Evolutionary conservation across 2,329 filamentous ascomycete species (phyloP).

Genomic region (Botrytis elliptica): DNA sequence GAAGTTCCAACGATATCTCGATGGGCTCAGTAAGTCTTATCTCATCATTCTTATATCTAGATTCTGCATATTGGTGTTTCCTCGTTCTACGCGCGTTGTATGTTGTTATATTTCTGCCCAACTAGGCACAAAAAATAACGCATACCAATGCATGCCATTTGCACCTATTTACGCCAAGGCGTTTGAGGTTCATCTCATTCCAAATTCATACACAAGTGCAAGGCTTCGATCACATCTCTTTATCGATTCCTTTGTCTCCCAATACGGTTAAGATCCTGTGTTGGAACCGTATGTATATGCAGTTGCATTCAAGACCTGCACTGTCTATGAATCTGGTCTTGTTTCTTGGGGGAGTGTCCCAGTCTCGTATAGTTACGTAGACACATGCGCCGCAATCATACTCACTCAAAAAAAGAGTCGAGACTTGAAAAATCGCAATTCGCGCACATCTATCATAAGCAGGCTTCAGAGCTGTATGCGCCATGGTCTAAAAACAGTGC

Average conservation of each 20-base stretch:
- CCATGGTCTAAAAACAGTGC: neutral
- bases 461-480: neutral
- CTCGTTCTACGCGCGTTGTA: too few species aligned
- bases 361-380: neutral
- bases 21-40: neutral
- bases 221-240: neutral
- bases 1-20: neutral
- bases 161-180: neutral
- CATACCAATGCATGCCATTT: neutral
- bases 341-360: neutral
- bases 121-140: neutral
- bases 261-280: neutral
- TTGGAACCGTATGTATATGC: neutral
- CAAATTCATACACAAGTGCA: neutral
- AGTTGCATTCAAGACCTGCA: neutral
- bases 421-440: neutral
- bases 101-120: neutral
- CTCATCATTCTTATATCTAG: too few species aligned
- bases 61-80: neutral
- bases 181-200: neutral
- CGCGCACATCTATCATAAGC: neutral
- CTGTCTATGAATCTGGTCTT: neutral
- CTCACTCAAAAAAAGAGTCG: neutral
- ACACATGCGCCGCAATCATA: neutral
- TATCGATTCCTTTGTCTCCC: too few species aligned